Base-by-base conservation (phyloP, 768 basidiomycete genomes). In the Leccinum olivaceopallidum region DNA sequence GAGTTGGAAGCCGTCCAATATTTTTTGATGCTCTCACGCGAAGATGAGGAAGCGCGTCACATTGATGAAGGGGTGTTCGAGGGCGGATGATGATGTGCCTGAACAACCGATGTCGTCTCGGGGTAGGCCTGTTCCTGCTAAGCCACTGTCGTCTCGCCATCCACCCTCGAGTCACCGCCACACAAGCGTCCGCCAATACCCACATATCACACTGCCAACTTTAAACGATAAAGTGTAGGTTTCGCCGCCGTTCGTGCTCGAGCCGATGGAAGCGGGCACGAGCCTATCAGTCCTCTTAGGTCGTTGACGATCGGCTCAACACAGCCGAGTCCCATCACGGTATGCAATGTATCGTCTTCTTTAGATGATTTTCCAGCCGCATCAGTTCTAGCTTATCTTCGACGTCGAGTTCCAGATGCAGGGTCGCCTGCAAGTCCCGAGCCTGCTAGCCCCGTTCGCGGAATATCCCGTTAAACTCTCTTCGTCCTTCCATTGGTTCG, bases 1-100 rank as follows among this genome's bases (percentile, higher is more conserved):
- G 92, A 94, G 66, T 73, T 73, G 2, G 92, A 92, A 66, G 90
- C 88, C 0, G 75, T 94, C 26, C 88, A 92, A 67, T 94, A 94
- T 65, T 80, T 86, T 0, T 71, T 94, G 51, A 94, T 94, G 90
- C 81, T 94, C 63, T 93, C 90, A 63, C 85, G 89, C 9, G 92
- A 94, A 52, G 90, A 92, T 69, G 85, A 83, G 42, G 72, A 56
- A 58, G 57, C 59, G 44, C 56, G 65, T 57, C 60, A 60, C 4
- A 20, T 70, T 6, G 83, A 84, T 22, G 83, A 86, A 56, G 86
- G 83, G 4, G 79, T 85, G 4, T 87, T 86, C 62, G 82, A 83
- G 58, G 81, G 75, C 20, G 83, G 86, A 58, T 83, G 69, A 67
- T 13, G 65, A 67, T 28, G 42, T 61, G 12, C 58, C 60, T 13